Conservation (phyloP, 1,139 yeast genomes). For the Magnusiomyces fungicola region DNA sequence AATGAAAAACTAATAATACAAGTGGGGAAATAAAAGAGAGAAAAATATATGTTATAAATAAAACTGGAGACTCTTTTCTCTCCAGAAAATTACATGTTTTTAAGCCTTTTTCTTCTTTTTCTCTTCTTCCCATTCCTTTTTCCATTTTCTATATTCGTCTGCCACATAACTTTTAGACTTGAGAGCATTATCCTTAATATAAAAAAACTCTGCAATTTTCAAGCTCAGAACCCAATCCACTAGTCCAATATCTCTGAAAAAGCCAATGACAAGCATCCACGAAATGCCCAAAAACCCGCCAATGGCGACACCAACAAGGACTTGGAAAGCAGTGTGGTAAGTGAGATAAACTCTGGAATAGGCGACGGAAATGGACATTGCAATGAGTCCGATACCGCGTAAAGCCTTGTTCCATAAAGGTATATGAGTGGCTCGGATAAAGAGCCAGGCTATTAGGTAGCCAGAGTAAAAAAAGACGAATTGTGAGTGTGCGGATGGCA, state of each 20-base stretch:
- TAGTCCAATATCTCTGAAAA: slow-evolving; percentile 35
- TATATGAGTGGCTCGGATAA: slow-evolving; percentile 29
- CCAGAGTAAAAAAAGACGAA: slow-evolving; percentile 82
- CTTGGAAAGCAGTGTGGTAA: slow-evolving; percentile 73
- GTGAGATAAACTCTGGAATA: slow-evolving; percentile 69
- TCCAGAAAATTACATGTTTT: no score
- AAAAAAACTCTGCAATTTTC: slow-evolving; percentile 30
- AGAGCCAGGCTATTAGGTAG: slow-evolving; percentile 49
- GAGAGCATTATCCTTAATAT: slow-evolving; percentile 34
- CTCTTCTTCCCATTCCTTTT: slow-evolving; percentile 21
- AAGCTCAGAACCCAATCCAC: slow-evolving; percentile 30
- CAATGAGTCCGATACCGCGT: slow-evolving; percentile 24
- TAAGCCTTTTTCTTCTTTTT: not conserved
- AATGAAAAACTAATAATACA: no score
- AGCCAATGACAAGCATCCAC: slow-evolving; percentile 49
- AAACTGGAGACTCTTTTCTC: no score
- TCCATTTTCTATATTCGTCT: slow-evolving; percentile 32
- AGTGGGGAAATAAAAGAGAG: not conserved
- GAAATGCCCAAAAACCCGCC: slow-evolving; percentile 54
- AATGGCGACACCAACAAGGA: slow-evolving; percentile 57
- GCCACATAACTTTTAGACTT: slow-evolving; percentile 29
- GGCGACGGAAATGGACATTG: slow-evolving; percentile 46
- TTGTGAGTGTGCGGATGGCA: slow-evolving; percentile 97
- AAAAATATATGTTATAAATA: not conserved
- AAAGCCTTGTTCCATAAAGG: not conserved